Conservation (phyloP, 345 rosid species). For the Rhizophora mangle region DNA sequence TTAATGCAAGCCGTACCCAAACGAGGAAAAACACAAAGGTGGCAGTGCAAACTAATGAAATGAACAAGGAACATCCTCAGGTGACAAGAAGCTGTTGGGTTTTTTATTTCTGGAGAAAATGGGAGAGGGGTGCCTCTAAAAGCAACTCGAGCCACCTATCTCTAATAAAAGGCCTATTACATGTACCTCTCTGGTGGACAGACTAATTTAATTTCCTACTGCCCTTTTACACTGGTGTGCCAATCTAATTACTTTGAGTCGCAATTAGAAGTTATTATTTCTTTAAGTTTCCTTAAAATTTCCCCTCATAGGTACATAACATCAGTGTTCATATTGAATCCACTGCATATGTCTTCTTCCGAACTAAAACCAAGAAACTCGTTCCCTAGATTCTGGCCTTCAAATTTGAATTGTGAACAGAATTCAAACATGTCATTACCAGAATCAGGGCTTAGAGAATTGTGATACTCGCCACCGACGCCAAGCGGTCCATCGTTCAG, state of each 20-base stretch:
- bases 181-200: too few species aligned
- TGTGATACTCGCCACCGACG: conserved; percentile 18
- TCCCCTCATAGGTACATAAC: conserved; percentile 40
- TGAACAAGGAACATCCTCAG: too few species aligned
- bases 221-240: not conserved
- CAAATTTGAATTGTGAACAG: conserved; percentile 45
- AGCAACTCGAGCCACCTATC: conserved; percentile 1
- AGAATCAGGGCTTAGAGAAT: conserved; percentile 28
- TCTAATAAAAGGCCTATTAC: too few species aligned
- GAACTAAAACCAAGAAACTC: conserved; percentile 35
- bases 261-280: conserved; percentile 29
- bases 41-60: too few species aligned
- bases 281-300: conserved; percentile 11
- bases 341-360: conserved; percentile 36
- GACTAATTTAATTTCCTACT: too few species aligned
- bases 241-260: conserved; percentile 1
- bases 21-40: too few species aligned
- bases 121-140: not conserved
- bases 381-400: conserved; percentile 43
- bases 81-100: conserved; percentile 6
- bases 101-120: not conserved
- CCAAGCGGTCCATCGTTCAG: conserved; percentile 24
- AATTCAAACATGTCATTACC: conserved; percentile 30
- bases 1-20: too few species aligned
- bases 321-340: conserved; percentile 40